Evolutionary conservation across 148 eudicot species (phyloP).

Genomic region (Heliosperma pusillum): DNA sequence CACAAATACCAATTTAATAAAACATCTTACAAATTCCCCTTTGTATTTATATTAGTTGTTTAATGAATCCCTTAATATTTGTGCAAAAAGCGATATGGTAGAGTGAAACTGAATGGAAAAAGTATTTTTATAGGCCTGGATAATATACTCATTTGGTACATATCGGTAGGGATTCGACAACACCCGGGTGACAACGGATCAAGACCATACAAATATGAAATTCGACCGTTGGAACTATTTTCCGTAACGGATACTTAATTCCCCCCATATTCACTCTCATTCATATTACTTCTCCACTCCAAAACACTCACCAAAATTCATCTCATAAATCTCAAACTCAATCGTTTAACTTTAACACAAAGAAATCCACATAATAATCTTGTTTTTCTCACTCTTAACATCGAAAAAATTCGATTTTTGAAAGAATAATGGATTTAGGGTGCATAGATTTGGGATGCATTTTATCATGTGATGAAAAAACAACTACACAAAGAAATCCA

Average conservation of each 20-base stretch:
- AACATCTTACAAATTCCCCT: no score
- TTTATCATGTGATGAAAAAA: constrained; percentile 34
- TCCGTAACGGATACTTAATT: neutral
- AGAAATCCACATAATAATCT: neutral
- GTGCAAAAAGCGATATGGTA: no score
- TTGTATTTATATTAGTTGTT: no score
- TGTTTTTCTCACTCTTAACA: neutral
- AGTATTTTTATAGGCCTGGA: no score
- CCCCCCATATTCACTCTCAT: neutral
- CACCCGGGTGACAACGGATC: neutral
- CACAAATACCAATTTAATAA: no score
- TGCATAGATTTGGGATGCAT: constrained; percentile 71
- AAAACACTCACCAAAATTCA: neutral
- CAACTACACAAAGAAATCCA: constrained; percentile 19
- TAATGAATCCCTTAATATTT: no score
- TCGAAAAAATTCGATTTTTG: neutral
- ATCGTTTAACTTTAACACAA: neutral
- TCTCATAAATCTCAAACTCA: neutral
- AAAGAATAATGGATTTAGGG: constrained; percentile 58
- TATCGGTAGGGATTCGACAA: no score
- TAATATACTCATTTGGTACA: no score
- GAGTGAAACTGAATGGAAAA: no score
- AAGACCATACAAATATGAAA: constrained; percentile 12
- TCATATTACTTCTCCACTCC: constrained; percentile 7
- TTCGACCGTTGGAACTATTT: constrained; percentile 38